Base-by-base conservation (phyloP, 345 rosid species). In the Brassica incana region DNA sequence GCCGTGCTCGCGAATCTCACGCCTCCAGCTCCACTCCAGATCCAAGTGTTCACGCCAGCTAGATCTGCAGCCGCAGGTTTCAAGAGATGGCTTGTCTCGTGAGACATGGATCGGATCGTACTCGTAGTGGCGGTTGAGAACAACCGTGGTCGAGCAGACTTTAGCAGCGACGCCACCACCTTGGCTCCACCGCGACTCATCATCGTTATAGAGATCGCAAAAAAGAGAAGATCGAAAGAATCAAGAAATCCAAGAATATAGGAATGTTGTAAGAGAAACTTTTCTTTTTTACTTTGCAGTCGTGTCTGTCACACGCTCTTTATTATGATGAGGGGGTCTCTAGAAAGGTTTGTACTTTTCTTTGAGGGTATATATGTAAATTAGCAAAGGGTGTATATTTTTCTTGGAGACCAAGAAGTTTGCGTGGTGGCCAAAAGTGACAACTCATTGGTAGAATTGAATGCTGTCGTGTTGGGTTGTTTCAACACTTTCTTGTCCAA, bases 161-260 rank as follows among this genome's bases (percentile, higher is more conserved):
- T 48, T 48, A 48, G 6, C 54, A 81, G 38, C 38, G 81, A 67
- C 48, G 77, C 48, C 10, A 75, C 81, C 70, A 50, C 45, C 75
- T 72, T 77, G 18, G 76, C 71, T 68, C 81, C 84, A 63, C 84
- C 78, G 65, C 75, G 81, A 54, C 7, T 52, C 78, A 73, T 76
- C 75, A 71, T 80, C 83, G 27, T 80, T 62, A 16, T 25, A 9
- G 8, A 15, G 36, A 15, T 61, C 25, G 20, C 5, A 25, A 64
- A 50, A 14, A n/a, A 4, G 25, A 18, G 33, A 11, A 1, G 11
- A 43, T 48, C 6, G 54, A 4, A 48, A 12, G 54, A 48, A 12
- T 48, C 54, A 14, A 48, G 6, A n/a, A 58, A 65, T 80, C 80
- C 83, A 75, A 56, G 73, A 71, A 80, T 75, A 30, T 76, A 75